Percentiles rank a stretch among this genome's conserved stretches.
phyloP scores from a whole-genome alignment of 257 asterid species.

The Petunia axillaris region DNA sequence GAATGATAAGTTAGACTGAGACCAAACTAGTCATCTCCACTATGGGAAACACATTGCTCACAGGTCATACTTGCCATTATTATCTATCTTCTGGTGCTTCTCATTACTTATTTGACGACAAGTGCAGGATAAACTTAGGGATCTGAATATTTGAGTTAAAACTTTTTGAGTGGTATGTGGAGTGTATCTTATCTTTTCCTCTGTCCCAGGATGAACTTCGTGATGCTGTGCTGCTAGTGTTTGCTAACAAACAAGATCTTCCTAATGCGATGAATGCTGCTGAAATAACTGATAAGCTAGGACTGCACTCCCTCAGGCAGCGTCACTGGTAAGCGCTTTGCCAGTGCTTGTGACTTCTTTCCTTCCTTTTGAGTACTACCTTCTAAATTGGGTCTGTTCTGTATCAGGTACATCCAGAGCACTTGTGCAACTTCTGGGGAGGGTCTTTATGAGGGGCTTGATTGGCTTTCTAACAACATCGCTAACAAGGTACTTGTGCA shows the following conservation, averaged over 20 bases:
- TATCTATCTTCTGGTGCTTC: background rate
- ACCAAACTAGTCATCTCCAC: too few species aligned
- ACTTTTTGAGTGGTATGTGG: constrained; percentile 18
- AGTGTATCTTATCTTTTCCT: constrained; percentile 9
- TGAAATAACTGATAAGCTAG: constrained; percentile 90
- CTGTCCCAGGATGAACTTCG: constrained; percentile 77
- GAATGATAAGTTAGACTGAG: too few species aligned
- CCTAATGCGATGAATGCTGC: constrained; percentile 97
- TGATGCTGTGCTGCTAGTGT: constrained; percentile 84
- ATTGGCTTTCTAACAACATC: constrained; percentile 90
- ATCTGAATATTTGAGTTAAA: constrained; percentile 1
- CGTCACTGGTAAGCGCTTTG: constrained; percentile 69
- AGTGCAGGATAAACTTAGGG: constrained; percentile 1
- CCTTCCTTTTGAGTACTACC: background rate
- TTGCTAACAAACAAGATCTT: constrained; percentile 94
- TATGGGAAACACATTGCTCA: background rate
- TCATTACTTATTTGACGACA: background rate
- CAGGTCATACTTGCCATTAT: background rate
- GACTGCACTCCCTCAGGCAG: constrained; percentile 90
- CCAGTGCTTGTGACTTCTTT: background rate
- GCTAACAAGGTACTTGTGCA: constrained; percentile 68
- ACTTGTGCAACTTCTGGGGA: constrained; percentile 94
- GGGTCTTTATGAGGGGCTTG: constrained; percentile 89
- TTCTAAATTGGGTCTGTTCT: background rate
- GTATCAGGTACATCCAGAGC: constrained; percentile 86